Conservation (phyloP, 2,329 filamentous ascomycete genomes). For the Capronia americana region DNA sequence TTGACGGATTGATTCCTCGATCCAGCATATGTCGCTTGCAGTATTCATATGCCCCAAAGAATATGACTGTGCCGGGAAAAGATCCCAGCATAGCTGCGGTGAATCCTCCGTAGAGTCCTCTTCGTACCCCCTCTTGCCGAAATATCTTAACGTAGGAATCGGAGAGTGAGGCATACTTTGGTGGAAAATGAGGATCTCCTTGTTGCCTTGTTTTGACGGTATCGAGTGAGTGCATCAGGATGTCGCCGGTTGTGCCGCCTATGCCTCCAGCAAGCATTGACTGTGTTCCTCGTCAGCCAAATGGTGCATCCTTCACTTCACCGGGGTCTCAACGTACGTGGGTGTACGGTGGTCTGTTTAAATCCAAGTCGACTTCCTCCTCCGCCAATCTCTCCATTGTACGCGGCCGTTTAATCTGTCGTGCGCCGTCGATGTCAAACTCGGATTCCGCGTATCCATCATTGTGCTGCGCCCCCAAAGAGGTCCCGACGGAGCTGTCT, state of each 20-base stretch:
- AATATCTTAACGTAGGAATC: slow-evolving; percentile 92
- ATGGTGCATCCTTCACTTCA: neutral
- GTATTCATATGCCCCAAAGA: slow-evolving; percentile 96
- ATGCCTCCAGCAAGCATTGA: slow-evolving; percentile 94
- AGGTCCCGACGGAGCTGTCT: slow-evolving; percentile 43
- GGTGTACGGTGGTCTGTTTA: slow-evolving; percentile 64
- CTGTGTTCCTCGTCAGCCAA: slow-evolving; percentile 53
- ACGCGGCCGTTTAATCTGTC: slow-evolving; percentile 38
- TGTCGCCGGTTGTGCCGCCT: slow-evolving; percentile 90
- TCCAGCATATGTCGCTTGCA: slow-evolving; percentile 92
- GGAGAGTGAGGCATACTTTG: slow-evolving; percentile 88
- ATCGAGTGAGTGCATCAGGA: slow-evolving; percentile 98
- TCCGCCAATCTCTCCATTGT: slow-evolving; percentile 38
- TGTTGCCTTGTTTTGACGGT: slow-evolving; percentile 98
- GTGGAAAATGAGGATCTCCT: slow-evolving; percentile 89
- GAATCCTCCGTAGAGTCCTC: slow-evolving; percentile 92
- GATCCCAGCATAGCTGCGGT: slow-evolving; percentile 88
- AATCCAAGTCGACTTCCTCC: slow-evolving; percentile 38
- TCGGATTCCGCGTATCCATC: slow-evolving; percentile 42
- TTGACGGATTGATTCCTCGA: slow-evolving; percentile 75
- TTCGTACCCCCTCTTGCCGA: slow-evolving; percentile 84
- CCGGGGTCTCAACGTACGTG: slow-evolving; percentile 58
- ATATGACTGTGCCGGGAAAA: slow-evolving; percentile 90
- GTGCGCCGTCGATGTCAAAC: slow-evolving; percentile 39
- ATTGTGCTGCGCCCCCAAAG: slow-evolving; percentile 37